Conservation (phyloP, 2,329 filamentous ascomycete genomes). For the Grosmannia huntii region DNA sequence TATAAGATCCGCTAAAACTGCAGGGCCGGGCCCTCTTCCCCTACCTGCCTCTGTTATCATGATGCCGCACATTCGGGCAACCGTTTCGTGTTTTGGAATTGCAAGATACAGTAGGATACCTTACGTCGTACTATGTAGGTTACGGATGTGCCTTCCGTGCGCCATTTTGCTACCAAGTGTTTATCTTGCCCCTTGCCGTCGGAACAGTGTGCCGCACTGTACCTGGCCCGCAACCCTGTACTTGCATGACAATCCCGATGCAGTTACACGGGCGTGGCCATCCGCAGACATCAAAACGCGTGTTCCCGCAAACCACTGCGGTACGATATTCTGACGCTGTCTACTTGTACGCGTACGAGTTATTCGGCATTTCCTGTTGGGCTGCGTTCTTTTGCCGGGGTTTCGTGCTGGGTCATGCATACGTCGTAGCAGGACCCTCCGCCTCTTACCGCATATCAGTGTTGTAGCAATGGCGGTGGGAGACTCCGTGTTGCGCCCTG, state of each 20-base stretch:
- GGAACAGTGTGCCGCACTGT: neutral
- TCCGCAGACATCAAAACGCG: neutral
- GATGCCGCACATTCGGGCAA: neutral
- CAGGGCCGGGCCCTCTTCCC: neutral
- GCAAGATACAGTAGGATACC: no score
- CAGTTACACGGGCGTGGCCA: neutral
- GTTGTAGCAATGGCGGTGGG: neutral
- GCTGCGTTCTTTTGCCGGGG: no score
- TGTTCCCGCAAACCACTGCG: neutral
- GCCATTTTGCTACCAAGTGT: neutral
- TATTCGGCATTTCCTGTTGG: no score
- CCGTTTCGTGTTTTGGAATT: neutral
- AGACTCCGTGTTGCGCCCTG: neutral
- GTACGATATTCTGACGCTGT: no score
- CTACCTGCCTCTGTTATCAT: neutral
- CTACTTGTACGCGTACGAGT: no score
- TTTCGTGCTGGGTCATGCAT: no score
- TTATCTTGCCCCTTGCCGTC: neutral
- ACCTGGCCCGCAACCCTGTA: neutral
- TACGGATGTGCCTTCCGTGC: neutral
- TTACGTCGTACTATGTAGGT: neutral
- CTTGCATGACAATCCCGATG: neutral
- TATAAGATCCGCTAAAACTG: neutral
- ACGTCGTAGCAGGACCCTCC: no score
- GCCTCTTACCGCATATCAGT: no score